phyloP scores from a whole-genome alignment of 2,329 filamentous ascomycete genomes.

The Zasmidium citrigriseum region DNA sequence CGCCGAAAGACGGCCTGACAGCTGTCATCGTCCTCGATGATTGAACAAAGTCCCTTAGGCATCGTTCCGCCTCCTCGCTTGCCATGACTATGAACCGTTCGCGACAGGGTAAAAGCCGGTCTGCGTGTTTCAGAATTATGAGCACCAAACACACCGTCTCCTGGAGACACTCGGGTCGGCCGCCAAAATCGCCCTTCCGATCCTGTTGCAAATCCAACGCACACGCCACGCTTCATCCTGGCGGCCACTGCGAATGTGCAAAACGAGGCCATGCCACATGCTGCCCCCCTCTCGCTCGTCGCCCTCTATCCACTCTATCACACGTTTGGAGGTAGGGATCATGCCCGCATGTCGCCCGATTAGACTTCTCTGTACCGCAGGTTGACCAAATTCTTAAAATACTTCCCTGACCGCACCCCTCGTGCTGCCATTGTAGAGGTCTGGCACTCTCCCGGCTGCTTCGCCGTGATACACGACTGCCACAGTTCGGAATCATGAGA shows the following conservation, averaged over 20 bases:
- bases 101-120: neutral
- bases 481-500: neutral
- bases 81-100: neutral
- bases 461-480: conserved; percentile 4
- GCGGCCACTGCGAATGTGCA: neutral
- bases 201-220: conserved; percentile 5
- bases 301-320: neutral
- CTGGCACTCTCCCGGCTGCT: neutral
- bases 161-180: neutral
- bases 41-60: neutral
- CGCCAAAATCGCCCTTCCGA: neutral
- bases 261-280: neutral
- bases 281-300: neutral
- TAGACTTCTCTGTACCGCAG: neutral
- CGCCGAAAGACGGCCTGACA: neutral
- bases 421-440: neutral
- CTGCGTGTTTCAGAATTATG: conserved; percentile 7
- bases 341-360: conserved; percentile 5
- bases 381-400: neutral
- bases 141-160: conserved; percentile 7
- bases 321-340: conserved; percentile 11
- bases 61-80: neutral
- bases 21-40: neutral
- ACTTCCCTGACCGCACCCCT: neutral
- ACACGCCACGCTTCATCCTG: conserved; percentile 9